Evolutionary conservation across 805 yeast species (phyloP), one percentile per base, ranked within the genome.

Genomic region (Starmerella geochares): DNA sequence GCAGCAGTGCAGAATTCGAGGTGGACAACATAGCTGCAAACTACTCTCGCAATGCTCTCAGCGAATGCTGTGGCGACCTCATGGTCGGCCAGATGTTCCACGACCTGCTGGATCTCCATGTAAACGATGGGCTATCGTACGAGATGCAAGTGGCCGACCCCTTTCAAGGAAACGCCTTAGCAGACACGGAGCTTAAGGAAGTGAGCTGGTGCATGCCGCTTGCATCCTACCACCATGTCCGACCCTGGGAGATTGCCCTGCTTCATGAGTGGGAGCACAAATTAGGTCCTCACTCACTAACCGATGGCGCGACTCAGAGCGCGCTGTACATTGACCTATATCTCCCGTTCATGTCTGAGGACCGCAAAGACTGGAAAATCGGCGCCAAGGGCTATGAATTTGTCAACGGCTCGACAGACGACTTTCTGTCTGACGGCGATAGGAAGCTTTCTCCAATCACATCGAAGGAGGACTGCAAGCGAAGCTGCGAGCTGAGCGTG

Each of bases 61-160:
- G 36, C 5, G 43, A 49, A 24, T 65, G 68, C 56, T 65, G 68
- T 45, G 71, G 71, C 11, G 71, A 67, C 46, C 56, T 54, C 28
- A 56, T 65, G 53, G 58, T 65, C 3, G 67, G 63, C 10, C 37
- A 50, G 36, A 53, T 59, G 37, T 54, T 67, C 3, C 29, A 40
- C 4, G 63, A 58, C 32, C 14, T 9, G 11, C 51, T 46, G 23
- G 54, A 47, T 3, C 49, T 49, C 28, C 32, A 48, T 9, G 48
- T 48, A 25, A 45, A 55, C 14, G 36, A 47, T 24, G 53, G 56
- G 21, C 20, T 40, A 4, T 16, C 44, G 2, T 17, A 13, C 11
- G 46, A 41, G 16, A 11, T n/a, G 21, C 23, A 16, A 17, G 20
- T 9, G 14, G 17, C 41, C n/a, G 50, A 47, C 21, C 47, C 24